Evolutionary conservation across 768 basidiomycete species (phyloP).

Genomic region (Phlegmacium glaucopus): DNA sequence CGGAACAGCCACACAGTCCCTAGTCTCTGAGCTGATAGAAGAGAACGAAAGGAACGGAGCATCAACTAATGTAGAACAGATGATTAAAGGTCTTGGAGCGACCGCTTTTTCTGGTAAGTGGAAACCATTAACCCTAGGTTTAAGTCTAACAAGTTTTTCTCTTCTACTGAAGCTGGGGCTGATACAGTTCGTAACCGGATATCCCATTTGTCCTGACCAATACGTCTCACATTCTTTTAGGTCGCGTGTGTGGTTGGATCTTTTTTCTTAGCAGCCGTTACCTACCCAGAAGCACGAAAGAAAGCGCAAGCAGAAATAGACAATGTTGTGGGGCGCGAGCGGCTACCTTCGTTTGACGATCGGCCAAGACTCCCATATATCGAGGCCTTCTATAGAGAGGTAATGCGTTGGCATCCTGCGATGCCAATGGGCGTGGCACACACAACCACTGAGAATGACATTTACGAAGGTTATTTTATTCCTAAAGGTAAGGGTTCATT

Average conservation of each 20-base stretch:
- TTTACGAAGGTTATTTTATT: slow-evolving; percentile 24
- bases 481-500: slow-evolving; percentile 15
- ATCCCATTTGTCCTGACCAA: slow-evolving; percentile 10
- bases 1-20: slow-evolving; percentile 8
- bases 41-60: not conserved
- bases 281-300: slow-evolving; percentile 27
- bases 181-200: not conserved
- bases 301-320: slow-evolving; percentile 35
- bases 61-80: slow-evolving; percentile 6
- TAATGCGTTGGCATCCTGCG: slow-evolving; percentile 13
- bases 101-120: slow-evolving; percentile 12
- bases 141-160: not conserved
- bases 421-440: slow-evolving; percentile 18
- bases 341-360: slow-evolving; percentile 28
- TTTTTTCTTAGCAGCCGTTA: slow-evolving; percentile 28
- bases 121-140: not conserved
- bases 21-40: slow-evolving; percentile 11
- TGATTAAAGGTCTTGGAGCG: slow-evolving; percentile 7
- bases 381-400: slow-evolving; percentile 18
- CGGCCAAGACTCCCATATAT: slow-evolving; percentile 23
- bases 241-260: not conserved
- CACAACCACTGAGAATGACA: slow-evolving; percentile 20
- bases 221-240: not conserved
- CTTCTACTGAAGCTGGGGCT: not conserved
- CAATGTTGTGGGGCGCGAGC: slow-evolving; percentile 24